Evolutionary conservation across 345 rosid genomes (phyloP).

Genomic region (Salix brachista): DNA sequence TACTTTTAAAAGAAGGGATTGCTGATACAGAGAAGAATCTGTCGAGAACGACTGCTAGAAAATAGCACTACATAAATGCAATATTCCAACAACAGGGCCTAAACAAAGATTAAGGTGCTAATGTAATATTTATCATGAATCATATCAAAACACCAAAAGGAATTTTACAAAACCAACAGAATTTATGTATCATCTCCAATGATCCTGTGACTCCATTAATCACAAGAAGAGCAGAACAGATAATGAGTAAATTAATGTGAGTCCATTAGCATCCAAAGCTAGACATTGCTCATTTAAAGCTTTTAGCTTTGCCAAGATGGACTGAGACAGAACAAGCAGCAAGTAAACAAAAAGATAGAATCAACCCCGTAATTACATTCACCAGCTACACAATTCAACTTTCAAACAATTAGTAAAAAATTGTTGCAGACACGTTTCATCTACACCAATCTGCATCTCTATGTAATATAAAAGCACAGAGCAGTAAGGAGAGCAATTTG

Average conservation of each 20-base stretch:
- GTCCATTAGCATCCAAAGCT: slow-evolving; percentile 56
- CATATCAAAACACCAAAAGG: not conserved
- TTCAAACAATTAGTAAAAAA: not conserved
- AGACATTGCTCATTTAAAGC: slow-evolving; percentile 28
- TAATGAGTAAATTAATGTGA: slow-evolving; percentile 13
- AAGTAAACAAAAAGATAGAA: too few species aligned
- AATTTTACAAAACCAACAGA: not conserved
- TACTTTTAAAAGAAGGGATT: too few species aligned
- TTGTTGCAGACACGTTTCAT: not conserved
- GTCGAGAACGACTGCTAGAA: too few species aligned
- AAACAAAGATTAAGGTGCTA: too few species aligned
- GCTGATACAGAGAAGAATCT: too few species aligned
- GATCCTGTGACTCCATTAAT: slow-evolving; percentile 17
- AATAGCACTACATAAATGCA: too few species aligned
- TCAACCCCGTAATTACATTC: too few species aligned
- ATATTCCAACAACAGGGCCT: too few species aligned
- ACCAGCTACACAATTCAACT: too few species aligned
- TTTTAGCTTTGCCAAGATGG: slow-evolving; percentile 68
- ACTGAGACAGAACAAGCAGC: slow-evolving; percentile 9
- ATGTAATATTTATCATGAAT: not conserved
- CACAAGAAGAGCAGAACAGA: slow-evolving; percentile 16
- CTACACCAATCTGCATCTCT: not conserved
- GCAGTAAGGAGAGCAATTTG: not conserved
- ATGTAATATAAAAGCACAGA: not conserved
- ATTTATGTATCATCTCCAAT: slow-evolving; percentile 16